Percentiles rank a stretch among this genome's conserved stretches.
Conservation (phyloP, 2,329 filamentous ascomycete genomes). For the Colletotrichum sp. region DNA sequence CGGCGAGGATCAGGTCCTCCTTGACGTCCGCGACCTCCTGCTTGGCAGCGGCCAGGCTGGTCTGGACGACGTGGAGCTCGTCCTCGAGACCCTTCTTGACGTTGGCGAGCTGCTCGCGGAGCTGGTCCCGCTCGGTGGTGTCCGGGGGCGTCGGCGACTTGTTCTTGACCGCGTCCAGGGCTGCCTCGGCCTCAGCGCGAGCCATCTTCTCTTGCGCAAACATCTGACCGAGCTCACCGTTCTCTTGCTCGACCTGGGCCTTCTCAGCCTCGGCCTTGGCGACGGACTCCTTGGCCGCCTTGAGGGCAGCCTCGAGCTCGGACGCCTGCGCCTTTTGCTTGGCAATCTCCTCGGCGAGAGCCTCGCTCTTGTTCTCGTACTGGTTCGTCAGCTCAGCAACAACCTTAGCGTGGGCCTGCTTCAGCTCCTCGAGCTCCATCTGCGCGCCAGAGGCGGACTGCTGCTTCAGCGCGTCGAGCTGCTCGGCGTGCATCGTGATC, state of each 20-base stretch:
- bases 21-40: constrained; percentile 32
- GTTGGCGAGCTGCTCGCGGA: constrained; percentile 54
- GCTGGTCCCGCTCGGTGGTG: constrained; percentile 56
- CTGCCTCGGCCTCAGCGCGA: constrained; percentile 63
- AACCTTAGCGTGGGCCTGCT: constrained; percentile 39
- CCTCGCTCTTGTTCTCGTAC: constrained; percentile 36
- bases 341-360: constrained; percentile 30
- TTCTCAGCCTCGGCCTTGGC: constrained; percentile 39
- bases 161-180: constrained; percentile 63
- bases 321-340: constrained; percentile 34
- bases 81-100: constrained; percentile 53
- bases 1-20: constrained; percentile 51
- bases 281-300: constrained; percentile 34
- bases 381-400: constrained; percentile 46
- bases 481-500: constrained; percentile 45
- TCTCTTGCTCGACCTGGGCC: constrained; percentile 51
- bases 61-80: constrained; percentile 38
- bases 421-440: constrained; percentile 50
- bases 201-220: constrained; percentile 66
- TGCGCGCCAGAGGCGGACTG: constrained; percentile 39
- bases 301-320: constrained; percentile 38
- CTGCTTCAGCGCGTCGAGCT: constrained; percentile 44
- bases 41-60: constrained; percentile 41
- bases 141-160: constrained; percentile 57
- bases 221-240: constrained; percentile 54